Evolutionary conservation across 2,329 filamentous ascomycete species (phyloP).

Genomic region (Didymella glomerata): DNA sequence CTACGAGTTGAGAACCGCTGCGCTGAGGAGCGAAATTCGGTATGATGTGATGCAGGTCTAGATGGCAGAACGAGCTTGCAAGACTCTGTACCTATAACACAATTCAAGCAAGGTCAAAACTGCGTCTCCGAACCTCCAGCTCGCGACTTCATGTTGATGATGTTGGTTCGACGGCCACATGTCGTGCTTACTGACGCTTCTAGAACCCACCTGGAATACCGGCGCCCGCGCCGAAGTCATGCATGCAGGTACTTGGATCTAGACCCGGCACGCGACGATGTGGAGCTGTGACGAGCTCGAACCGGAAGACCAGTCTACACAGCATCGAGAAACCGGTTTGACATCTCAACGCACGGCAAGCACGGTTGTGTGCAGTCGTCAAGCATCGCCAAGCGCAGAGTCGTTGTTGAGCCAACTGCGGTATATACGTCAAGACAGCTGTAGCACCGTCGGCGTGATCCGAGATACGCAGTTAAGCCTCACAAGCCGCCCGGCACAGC

Average conservation of each 20-base stretch:
- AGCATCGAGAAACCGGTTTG: constrained; percentile 4
- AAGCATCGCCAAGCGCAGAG: constrained; percentile 11
- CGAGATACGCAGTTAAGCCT: constrained; percentile 16
- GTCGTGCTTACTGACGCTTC: constrained; percentile 4
- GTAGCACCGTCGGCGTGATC: constrained; percentile 1
- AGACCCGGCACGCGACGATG: constrained; percentile 7
- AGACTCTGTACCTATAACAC: too few species aligned
- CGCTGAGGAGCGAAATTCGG: too few species aligned
- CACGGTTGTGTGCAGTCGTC: constrained; percentile 1
- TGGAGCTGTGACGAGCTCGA: constrained; percentile 8
- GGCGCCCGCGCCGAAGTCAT: constrained; percentile 3
- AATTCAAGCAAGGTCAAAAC: too few species aligned
- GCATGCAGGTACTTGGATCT: constrained; percentile 17
- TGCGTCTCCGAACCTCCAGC: too few species aligned
- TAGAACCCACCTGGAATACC: constrained; percentile 8
- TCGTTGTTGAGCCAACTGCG: neutral
- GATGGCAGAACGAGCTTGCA: too few species aligned
- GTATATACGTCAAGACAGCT: neutral
- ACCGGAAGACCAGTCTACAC: neutral
- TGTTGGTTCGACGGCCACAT: neutral
- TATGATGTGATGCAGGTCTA: too few species aligned
- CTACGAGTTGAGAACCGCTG: too few species aligned
- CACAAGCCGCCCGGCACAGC: constrained; percentile 4
- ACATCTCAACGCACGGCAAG: neutral
- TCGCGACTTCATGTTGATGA: neutral